Conservation (phyloP, 495 filamentous ascomycete species). For the Penicillium coffeae region DNA sequence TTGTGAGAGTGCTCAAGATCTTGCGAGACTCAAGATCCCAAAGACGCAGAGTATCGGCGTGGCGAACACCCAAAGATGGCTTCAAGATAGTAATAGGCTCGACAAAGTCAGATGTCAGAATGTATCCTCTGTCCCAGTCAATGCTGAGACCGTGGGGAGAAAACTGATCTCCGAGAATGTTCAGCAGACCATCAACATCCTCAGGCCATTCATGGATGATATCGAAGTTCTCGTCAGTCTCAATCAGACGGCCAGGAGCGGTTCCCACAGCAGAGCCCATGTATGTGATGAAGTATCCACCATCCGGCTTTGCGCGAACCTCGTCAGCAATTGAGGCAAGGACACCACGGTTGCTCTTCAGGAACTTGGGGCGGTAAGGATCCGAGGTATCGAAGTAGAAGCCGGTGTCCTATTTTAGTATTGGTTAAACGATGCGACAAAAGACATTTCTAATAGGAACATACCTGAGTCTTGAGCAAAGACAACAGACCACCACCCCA, state of each 20-base stretch:
- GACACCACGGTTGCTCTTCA: slow-evolving; percentile 54
- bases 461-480: slow-evolving; percentile 53
- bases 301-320: slow-evolving; percentile 62
- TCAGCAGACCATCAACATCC: slow-evolving; percentile 45
- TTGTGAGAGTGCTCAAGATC: slow-evolving; percentile 59
- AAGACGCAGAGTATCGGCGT: slow-evolving; percentile 55
- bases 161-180: slow-evolving; percentile 57
- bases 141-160: slow-evolving; percentile 57
- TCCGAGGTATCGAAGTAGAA: slow-evolving; percentile 60
- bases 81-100: slow-evolving; percentile 58
- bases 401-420: slow-evolving; percentile 47
- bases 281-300: slow-evolving; percentile 62
- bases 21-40: slow-evolving; percentile 51
- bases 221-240: slow-evolving; percentile 56
- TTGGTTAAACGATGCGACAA: neutral
- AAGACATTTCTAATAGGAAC: too few relatives aligned
- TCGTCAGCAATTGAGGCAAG: slow-evolving; percentile 59
- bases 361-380: slow-evolving; percentile 55
- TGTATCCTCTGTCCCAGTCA: slow-evolving; percentile 54
- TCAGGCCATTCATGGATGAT: slow-evolving; percentile 61
- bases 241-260: slow-evolving; percentile 55
- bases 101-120: slow-evolving; percentile 60
- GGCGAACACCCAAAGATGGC: slow-evolving; percentile 49
- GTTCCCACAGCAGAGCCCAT: slow-evolving; percentile 54
- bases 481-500: slow-evolving; percentile 59